Conservation (phyloP, 140 eudicot species). For the Oenanthe javanica region DNA sequence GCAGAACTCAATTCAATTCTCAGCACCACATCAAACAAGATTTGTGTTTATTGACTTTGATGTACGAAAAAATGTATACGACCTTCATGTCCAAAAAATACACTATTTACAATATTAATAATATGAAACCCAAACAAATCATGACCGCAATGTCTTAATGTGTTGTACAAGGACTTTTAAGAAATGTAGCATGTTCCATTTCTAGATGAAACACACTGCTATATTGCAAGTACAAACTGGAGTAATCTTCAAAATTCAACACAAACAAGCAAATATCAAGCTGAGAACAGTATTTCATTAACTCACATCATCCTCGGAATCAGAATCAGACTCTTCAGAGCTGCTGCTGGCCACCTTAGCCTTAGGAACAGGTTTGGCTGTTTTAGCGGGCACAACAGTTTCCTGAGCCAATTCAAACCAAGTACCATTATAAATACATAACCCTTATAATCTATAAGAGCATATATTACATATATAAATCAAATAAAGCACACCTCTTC, state of each 20-base stretch:
- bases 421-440: not conserved
- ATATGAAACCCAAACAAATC: not conserved
- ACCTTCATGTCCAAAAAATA: not conserved
- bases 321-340: conserved; percentile 8
- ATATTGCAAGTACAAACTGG: not conserved
- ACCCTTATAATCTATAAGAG: too few species aligned
- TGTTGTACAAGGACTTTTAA: not conserved
- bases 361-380: conserved; percentile 5
- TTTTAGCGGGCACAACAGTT: conserved; percentile 4
- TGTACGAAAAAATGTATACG: not conserved
- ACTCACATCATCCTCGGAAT: conserved; percentile 20
- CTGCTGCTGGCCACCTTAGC: conserved; percentile 6
- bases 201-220: not conserved
- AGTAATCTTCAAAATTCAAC: not conserved
- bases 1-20: not conserved
- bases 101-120: not conserved
- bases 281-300: not conserved
- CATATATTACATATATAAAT: not conserved
- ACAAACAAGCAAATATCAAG: not conserved
- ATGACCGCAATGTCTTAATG: not conserved
- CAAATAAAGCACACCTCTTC: conserved; percentile 4
- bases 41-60: not conserved
- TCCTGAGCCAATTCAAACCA: not conserved
- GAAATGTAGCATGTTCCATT: too few species aligned
- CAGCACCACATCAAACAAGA: not conserved